A percentile compares a stretch with the other conserved stretches of the same genome.
Evolutionary conservation across 768 basidiomycete genomes (phyloP).

Genomic region (Sporobolomyces pararoseus): DNA sequence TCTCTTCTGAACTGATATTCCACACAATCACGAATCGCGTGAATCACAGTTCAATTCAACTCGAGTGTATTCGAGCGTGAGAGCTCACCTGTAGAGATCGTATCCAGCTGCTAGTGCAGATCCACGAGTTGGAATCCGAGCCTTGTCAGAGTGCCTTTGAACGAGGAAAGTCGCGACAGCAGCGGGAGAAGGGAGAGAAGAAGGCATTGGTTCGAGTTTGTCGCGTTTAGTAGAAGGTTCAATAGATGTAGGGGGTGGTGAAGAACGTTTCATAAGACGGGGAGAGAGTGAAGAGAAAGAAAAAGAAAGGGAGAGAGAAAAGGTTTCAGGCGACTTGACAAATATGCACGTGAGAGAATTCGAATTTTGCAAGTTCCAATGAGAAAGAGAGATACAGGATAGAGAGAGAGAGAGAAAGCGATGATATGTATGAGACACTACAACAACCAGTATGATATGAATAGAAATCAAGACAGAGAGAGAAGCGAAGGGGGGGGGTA

Average conservation of each 20-base stretch:
- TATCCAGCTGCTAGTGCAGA: slow-evolving; percentile 85
- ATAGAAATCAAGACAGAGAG: not conserved
- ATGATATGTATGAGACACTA: not conserved
- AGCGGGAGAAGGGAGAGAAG: not conserved
- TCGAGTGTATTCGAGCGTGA: not conserved
- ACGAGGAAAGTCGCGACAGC: slow-evolving; percentile 49
- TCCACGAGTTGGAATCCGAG: slow-evolving; percentile 78
- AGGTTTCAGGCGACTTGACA: not conserved
- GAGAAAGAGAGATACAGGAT: not conserved
- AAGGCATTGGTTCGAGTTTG: not conserved
- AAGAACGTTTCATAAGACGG: slow-evolving; percentile 27
- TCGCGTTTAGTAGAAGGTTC: slow-evolving; percentile 15
- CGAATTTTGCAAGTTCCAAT: not conserved
- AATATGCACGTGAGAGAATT: not conserved
- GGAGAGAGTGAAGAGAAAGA: not conserved
- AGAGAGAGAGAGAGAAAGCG: not conserved
- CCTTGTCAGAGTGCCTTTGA: slow-evolving; percentile 77
- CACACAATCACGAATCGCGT: too few relatives aligned
- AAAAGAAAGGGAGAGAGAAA: not conserved
- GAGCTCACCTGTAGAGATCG: slow-evolving; percentile 80
- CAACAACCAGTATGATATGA: not conserved
- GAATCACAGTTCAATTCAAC: not conserved
- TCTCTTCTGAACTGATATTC: slow-evolving; percentile 70
- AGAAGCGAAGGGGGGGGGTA: not conserved
- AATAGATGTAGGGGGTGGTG: not conserved